Conservation (phyloP, 1,284 basidiomycete species). For the Moniliella sp. region DNA sequence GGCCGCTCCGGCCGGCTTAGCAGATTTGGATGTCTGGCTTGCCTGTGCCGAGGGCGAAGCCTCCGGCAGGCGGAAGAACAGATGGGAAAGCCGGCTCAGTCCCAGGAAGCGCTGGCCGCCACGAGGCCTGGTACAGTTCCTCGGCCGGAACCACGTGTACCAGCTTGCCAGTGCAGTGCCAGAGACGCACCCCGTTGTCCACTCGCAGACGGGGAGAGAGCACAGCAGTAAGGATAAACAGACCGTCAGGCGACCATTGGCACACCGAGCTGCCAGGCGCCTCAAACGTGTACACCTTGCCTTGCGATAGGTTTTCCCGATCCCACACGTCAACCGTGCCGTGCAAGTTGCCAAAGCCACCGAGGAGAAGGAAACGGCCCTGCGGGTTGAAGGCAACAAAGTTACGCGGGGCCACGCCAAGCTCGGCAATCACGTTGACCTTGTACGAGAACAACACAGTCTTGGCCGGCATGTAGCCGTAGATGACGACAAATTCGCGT, state of each 20-base stretch:
- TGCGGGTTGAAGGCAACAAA: slow-evolving; percentile 87
- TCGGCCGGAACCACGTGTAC: slow-evolving; percentile 56
- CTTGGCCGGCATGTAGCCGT: slow-evolving; percentile 93
- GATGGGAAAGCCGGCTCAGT: slow-evolving; percentile 51
- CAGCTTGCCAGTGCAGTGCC: slow-evolving; percentile 71
- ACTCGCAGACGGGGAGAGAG: slow-evolving; percentile 79
- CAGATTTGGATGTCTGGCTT: slow-evolving; percentile 24
- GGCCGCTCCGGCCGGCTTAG: slow-evolving; percentile 34
- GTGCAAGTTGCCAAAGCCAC: slow-evolving; percentile 85
- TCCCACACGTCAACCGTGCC: slow-evolving; percentile 83
- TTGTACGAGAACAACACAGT: slow-evolving; percentile 73
- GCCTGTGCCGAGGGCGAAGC: slow-evolving; percentile 44
- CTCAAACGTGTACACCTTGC: slow-evolving; percentile 64
- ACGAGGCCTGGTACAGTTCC: slow-evolving; percentile 67
- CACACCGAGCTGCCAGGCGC: slow-evolving; percentile 80
- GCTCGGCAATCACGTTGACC: slow-evolving; percentile 67
- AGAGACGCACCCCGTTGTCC: slow-evolving; percentile 87
- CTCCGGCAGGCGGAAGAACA: slow-evolving; percentile 50
- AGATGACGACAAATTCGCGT: slow-evolving; percentile 83
- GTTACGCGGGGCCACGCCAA: slow-evolving; percentile 69
- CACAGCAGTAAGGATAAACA: slow-evolving; percentile 76
- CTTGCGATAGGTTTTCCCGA: slow-evolving; percentile 46
- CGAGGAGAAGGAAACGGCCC: slow-evolving; percentile 62
- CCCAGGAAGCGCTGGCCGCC: slow-evolving; percentile 54
- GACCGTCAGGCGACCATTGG: slow-evolving; percentile 84